These are phyloP conservation scores for Botrytis deweyae DNA, from an alignment of 2,329 filamentous ascomycete species.

Conservation along the genomic window DNA sequence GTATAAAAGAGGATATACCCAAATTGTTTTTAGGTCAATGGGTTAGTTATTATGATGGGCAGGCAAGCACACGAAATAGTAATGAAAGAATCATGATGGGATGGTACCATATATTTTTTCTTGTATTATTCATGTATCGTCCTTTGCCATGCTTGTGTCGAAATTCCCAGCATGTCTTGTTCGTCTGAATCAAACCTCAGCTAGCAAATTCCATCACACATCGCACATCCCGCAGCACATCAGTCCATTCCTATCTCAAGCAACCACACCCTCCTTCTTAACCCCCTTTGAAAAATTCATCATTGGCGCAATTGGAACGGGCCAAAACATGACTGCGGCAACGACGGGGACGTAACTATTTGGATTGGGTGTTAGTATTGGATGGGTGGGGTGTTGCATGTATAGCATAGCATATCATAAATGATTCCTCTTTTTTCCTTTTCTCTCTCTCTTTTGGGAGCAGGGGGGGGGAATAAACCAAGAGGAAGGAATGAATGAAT, in stretches of 20 bases:
- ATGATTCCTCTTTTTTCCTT: too few relatives aligned
- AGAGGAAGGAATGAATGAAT: too few relatives aligned
- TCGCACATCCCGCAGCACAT: neutral
- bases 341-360: slow-evolving; percentile 13
- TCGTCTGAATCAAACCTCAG: neutral
- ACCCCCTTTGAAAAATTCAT: slow-evolving; percentile 15
- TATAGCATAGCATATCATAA: neutral
- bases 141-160: neutral
- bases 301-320: neutral
- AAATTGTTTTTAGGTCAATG: slow-evolving; percentile 2
- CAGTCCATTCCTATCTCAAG: neutral
- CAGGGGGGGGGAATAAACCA: neutral
- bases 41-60: neutral
- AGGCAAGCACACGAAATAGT: neutral
- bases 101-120: neutral
- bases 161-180: neutral
- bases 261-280: neutral
- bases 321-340: slow-evolving; percentile 13
- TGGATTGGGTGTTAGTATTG: neutral
- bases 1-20: slow-evolving; percentile 20
- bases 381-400: neutral
- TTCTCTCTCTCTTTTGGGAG: too few relatives aligned
- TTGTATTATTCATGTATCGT: neutral
- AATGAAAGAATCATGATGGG: slow-evolving; percentile 3
- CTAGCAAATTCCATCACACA: neutral